Evolutionary conservation across 2,329 filamentous ascomycete genomes (phyloP).

Genomic region (Fusarium tuaranense): DNA sequence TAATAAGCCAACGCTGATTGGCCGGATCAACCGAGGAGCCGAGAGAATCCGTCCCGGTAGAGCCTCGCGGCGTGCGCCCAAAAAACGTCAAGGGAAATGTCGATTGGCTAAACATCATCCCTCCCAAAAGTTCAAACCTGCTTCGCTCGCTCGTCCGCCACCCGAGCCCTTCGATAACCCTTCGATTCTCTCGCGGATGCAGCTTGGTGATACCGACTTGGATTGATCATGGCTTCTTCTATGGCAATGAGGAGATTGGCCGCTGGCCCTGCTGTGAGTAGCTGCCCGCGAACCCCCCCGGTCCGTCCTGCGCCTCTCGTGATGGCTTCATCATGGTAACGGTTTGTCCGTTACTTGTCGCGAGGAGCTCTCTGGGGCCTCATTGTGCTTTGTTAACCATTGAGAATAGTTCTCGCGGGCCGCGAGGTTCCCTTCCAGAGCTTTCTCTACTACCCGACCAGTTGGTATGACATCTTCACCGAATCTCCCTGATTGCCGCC

Average conservation of each 20-base stretch:
- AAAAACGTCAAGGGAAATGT: constrained; percentile 43
- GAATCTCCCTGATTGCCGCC: constrained; percentile 9
- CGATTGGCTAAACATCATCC: constrained; percentile 41
- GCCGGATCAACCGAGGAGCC: constrained; percentile 51
- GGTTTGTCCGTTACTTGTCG: constrained; percentile 1
- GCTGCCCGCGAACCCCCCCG: constrained; percentile 19
- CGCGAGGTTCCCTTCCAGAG: constrained; percentile 74
- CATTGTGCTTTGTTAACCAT: constrained; percentile 37
- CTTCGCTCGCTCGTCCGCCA: constrained; percentile 37
- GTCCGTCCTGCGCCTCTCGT: constrained; percentile 26
- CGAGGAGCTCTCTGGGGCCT: constrained; percentile 21
- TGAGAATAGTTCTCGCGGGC: constrained; percentile 69
- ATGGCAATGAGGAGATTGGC: constrained; percentile 73
- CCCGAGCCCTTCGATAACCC: constrained; percentile 35
- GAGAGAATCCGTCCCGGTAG: constrained; percentile 45
- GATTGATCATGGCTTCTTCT: constrained; percentile 68
- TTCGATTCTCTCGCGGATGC: constrained; percentile 49
- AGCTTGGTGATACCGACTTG: constrained; percentile 45
- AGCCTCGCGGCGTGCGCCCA: constrained; percentile 41
- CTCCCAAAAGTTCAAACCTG: constrained; percentile 41
- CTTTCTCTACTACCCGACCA: constrained; percentile 89
- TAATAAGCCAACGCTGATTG: constrained; percentile 50
- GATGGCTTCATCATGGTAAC: constrained; percentile 24
- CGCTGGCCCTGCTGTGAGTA: constrained; percentile 67
- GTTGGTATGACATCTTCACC: constrained; percentile 68